Percentiles rank a stretch among this genome's conserved stretches.
Conservation (phyloP, 176 grass and related monocot genomes). For the Zizania latifolia region DNA sequence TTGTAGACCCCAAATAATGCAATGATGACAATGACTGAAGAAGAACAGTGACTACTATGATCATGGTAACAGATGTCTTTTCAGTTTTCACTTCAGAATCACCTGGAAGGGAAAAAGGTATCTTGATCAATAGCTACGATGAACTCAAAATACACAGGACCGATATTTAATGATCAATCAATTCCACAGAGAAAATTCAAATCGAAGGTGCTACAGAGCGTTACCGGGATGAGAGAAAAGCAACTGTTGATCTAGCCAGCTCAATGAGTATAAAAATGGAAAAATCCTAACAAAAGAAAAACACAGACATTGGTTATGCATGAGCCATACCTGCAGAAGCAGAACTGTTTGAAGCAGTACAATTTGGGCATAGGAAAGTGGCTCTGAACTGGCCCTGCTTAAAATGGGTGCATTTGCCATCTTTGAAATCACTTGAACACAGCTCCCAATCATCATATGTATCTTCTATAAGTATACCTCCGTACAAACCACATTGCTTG, state of each 20-base stretch:
- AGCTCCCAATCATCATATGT: slow-evolving; percentile 92
- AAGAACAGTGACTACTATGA: slow-evolving; percentile 53
- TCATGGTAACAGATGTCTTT: slow-evolving; percentile 32
- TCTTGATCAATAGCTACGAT: neutral
- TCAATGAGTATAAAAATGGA: neutral
- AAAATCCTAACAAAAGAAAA: neutral
- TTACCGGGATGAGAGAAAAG: neutral
- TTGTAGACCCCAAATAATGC: slow-evolving; percentile 52
- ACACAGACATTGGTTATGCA: neutral
- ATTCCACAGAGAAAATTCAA: neutral
- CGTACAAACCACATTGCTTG: slow-evolving; percentile 87
- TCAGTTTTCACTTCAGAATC: slow-evolving; percentile 30
- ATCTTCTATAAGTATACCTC: slow-evolving; percentile 44
- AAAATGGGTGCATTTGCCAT: slow-evolving; percentile 50
- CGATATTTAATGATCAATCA: neutral
- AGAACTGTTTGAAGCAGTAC: too few species aligned
- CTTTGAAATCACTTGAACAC: slow-evolving; percentile 76
- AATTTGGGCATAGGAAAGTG: slow-evolving; percentile 76
- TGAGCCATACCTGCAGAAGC: slow-evolving; percentile 49
- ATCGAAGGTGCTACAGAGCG: neutral
- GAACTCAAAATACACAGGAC: neutral
- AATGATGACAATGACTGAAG: slow-evolving; percentile 36
- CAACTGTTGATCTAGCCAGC: neutral
- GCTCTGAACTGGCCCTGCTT: slow-evolving; percentile 77
- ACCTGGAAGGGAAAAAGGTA: slow-evolving; percentile 21